Percentiles rank a stretch among this genome's conserved stretches.
These are phyloP conservation scores for Paramarasmius palmivorus DNA, from an alignment of 1,284 basidiomycete genomes.

Conservation along the genomic window DNA sequence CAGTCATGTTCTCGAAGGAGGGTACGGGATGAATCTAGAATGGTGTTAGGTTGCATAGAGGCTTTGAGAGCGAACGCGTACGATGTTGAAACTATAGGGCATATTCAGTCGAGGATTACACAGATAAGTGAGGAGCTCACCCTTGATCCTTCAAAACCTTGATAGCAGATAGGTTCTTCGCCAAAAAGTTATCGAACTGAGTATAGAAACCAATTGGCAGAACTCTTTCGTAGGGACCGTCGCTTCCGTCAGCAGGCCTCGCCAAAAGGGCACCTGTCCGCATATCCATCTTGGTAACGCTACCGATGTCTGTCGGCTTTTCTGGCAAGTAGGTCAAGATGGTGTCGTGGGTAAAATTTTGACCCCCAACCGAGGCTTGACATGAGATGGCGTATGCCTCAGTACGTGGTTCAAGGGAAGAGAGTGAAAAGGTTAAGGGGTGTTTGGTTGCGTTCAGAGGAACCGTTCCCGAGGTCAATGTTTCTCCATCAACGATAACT, in stretches of 20 bases:
- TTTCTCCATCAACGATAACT: slow-evolving; percentile 40
- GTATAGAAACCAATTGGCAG: slow-evolving; percentile 79
- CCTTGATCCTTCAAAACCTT: slow-evolving; percentile 62
- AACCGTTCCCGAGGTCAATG: slow-evolving; percentile 43
- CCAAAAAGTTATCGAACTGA: slow-evolving; percentile 59
- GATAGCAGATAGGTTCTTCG: slow-evolving; percentile 52
- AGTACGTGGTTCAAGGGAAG: slow-evolving; percentile 40
- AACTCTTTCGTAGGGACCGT: slow-evolving; percentile 55
- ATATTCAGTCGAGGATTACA: neutral
- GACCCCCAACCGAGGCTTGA: slow-evolving; percentile 37
- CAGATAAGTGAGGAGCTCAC: slow-evolving; percentile 35
- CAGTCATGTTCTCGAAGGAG: slow-evolving; percentile 57
- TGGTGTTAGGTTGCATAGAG: neutral
- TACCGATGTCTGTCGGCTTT: slow-evolving; percentile 41
- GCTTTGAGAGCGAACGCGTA: slow-evolving; percentile 16
- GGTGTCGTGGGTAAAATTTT: slow-evolving; percentile 48
- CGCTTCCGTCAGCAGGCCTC: slow-evolving; percentile 47
- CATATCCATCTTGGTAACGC: slow-evolving; percentile 70
- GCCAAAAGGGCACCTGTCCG: slow-evolving; percentile 69
- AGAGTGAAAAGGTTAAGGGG: slow-evolving; percentile 51
- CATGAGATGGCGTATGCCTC: slow-evolving; percentile 55
- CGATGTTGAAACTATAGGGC: slow-evolving; percentile 30
- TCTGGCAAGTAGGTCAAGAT: slow-evolving; percentile 61
- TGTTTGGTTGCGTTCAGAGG: slow-evolving; percentile 54
- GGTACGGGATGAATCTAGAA: slow-evolving; percentile 65